Evolutionary conservation across 257 asterid genomes (phyloP).

Genomic region (Eustoma russellianum): DNA sequence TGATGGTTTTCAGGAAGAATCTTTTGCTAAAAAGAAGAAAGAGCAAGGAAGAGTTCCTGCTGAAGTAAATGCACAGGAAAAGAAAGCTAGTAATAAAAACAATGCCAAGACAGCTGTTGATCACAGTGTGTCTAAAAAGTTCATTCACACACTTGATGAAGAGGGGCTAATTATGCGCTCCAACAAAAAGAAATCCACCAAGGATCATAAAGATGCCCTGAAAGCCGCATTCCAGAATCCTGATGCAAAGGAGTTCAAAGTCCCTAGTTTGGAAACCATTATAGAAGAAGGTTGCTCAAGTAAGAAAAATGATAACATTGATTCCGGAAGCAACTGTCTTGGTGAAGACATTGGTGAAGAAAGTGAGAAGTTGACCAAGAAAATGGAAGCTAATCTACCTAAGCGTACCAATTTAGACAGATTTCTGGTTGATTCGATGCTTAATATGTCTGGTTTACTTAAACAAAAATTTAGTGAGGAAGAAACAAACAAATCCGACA

Average conservation of each 20-base stretch:
- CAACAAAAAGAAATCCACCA: not conserved
- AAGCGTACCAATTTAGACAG: not conserved
- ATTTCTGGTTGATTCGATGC: constrained; percentile 15
- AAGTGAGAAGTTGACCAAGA: constrained; percentile 1
- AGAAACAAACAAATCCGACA: constrained; percentile 8
- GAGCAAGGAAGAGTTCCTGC: not conserved
- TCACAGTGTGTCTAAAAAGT: not conserved
- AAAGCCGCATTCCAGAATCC: not conserved
- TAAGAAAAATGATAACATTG: not conserved
- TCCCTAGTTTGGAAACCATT: not conserved
- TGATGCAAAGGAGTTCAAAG: not conserved
- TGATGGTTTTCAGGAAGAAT: not conserved
- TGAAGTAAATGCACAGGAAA: not conserved
- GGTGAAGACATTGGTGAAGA: not conserved
- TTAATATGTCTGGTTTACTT: constrained; percentile 9
- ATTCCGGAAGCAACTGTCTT: not conserved
- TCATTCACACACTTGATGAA: not conserved
- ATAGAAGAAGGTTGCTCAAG: not conserved
- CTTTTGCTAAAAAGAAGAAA: not conserved
- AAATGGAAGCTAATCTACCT: not conserved
- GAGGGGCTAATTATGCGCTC: not conserved
- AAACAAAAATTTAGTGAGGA: constrained; percentile 8
- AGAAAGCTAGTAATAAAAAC: not conserved
- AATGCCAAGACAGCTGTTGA: not conserved
- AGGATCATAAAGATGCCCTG: not conserved